Percentiles rank a stretch among this genome's conserved stretches.
These are phyloP conservation scores for Bertia moriformis DNA, from an alignment of 2,329 filamentous ascomycete species.

Conservation along the genomic window DNA sequence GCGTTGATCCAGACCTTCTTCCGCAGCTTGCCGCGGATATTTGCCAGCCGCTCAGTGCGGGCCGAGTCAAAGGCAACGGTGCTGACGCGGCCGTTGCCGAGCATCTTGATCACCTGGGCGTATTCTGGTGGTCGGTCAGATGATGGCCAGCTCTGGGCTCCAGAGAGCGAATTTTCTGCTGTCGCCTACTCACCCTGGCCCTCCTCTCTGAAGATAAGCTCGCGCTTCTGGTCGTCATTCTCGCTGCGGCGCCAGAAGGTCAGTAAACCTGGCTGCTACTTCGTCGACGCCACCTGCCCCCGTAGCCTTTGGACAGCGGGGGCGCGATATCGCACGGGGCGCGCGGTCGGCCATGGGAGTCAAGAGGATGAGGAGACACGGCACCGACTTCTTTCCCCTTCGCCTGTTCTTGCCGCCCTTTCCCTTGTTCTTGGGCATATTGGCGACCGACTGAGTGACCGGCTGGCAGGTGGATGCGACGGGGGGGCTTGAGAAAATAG, in stretches of 20 bases:
- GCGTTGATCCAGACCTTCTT: neutral
- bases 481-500: neutral
- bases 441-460: neutral
- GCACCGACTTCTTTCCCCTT: neutral
- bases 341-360: too few species aligned
- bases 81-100: neutral
- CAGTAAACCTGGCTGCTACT: too few species aligned
- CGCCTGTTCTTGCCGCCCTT: neutral
- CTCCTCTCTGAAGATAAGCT: neutral
- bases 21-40: neutral
- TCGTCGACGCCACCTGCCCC: too few species aligned
- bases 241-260: too few species aligned
- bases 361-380: too few species aligned
- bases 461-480: neutral
- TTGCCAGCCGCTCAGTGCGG: neutral
- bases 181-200: neutral
- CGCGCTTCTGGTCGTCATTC: neutral
- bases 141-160: too few species aligned
- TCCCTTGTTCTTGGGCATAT: neutral
- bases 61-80: neutral
- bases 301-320: too few species aligned
- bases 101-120: neutral
- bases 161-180: too few species aligned
- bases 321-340: too few species aligned
- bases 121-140: too few species aligned